A percentile compares a stretch with the other conserved stretches of the same genome.
Evolutionary conservation across 192 early-diverging fungal genomes (phyloP).

Genomic region (Chytriomyces hyalinus): DNA sequence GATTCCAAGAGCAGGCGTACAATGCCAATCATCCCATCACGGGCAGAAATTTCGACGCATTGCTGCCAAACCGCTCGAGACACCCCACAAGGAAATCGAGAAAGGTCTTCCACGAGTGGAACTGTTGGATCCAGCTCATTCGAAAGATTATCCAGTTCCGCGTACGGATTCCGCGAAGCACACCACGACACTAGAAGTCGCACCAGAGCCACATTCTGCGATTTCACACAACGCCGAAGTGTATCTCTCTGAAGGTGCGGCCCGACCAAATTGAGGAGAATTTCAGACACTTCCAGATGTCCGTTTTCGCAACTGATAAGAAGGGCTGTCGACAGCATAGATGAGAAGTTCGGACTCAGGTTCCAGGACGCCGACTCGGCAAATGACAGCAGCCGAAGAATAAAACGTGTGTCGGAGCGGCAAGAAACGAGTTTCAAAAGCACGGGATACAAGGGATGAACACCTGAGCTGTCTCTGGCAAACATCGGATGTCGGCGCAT

Average conservation of each 20-base stretch:
- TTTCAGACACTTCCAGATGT: neutral
- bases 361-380: neutral
- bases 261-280: conserved; percentile 2
- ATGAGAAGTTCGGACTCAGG: neutral
- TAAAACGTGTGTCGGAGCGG: neutral
- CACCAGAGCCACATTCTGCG: neutral
- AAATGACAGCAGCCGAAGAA: neutral
- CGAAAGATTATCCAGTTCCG: neutral
- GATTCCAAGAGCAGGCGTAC: conserved; percentile 2
- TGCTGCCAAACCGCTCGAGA: conserved; percentile 17
- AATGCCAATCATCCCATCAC: conserved; percentile 23
- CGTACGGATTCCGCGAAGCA: neutral
- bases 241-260: neutral
- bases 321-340: conserved; percentile 6
- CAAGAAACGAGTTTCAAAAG: neutral
- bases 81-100: conserved; percentile 7
- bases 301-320: conserved; percentile 19
- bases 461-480: neutral
- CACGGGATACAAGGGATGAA: neutral
- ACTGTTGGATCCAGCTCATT: neutral
- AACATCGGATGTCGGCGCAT: too few species aligned
- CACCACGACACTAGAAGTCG: conserved; percentile 14
- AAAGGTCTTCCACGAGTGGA: neutral
- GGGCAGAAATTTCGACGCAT: conserved; percentile 14
- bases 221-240: conserved; percentile 17